Evolutionary conservation across 202 grass and related monocot species (phyloP), one percentile per base, ranked within the genome.

Genomic region (Panicum hallii): DNA sequence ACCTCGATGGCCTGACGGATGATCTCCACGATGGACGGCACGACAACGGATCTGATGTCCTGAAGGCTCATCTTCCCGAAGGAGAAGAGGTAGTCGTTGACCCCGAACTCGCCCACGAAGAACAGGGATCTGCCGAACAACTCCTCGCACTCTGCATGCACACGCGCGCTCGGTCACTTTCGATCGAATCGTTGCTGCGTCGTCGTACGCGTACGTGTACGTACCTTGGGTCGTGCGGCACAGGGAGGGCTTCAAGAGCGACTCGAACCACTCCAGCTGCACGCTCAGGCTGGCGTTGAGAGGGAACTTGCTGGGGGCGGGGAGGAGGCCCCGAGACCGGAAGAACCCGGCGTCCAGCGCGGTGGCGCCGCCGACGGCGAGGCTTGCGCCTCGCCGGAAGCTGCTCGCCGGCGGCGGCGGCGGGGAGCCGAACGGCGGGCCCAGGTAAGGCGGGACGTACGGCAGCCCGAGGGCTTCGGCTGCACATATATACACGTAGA

Each of bases 31-130:
- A 61, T 12, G 1, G 72, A 86, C 47, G 16, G 91, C 82, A 56
- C 52, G 15, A 1, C 87, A n/a, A 67, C 65, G 0, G 74, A 70
- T 34, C 11, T 89, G 70, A 91, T 54, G 58, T 96, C 36, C 6
- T 40, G 13, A 23, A 86, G 4, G 42, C 40, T 88, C 38, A 34
- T 91, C 0, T 6, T 5, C 20, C 7, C 3, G 38, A 93, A 26
- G 3, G 82, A 52, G 41, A 83, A 78, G 60, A 70, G 88, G 83
- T 96, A 96, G 72, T 93, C 94, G 80, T 96, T 96, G 65, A 88
- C 52, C 30, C 94, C 91, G 60, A 93, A 87, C 75, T 96, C 89
- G 4, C 94, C 94, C 2, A 90, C 50, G 40, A 89, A 60, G 49
- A 96, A 88, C 32, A 93, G 62, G 26, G 94, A 90, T 40, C 87